Evolutionary conservation across 345 rosid genomes (phyloP).

Genomic region (Populus davidiana): DNA sequence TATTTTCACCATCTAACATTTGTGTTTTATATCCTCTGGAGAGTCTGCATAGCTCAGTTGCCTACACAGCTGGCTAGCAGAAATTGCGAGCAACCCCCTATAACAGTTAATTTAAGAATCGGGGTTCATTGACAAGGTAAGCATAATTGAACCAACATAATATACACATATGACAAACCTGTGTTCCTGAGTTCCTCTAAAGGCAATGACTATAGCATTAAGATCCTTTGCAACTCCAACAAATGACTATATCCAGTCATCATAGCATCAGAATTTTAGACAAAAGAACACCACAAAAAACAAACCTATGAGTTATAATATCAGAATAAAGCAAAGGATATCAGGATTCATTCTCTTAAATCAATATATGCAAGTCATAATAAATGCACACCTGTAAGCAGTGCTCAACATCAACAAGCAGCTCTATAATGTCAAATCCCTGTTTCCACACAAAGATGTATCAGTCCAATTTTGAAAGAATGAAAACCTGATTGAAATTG

Average conservation of each 20-base stretch:
- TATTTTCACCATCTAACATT: background rate
- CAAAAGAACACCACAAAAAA: background rate
- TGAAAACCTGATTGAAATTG: background rate
- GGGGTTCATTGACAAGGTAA: background rate
- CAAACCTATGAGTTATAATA: background rate
- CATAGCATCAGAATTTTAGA: constrained; percentile 6
- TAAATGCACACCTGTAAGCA: constrained; percentile 66
- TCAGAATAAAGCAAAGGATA: background rate
- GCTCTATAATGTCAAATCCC: constrained; percentile 85
- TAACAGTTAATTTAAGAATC: background rate
- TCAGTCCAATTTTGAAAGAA: constrained; percentile 8
- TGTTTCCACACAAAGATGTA: constrained; percentile 27
- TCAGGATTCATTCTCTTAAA: background rate
- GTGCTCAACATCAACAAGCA: constrained; percentile 72
- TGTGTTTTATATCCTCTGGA: background rate
- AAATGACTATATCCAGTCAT: constrained; percentile 48
- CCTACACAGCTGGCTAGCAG: no score
- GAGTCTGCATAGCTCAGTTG: background rate
- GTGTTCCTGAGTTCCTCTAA: constrained; percentile 72
- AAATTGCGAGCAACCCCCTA: background rate
- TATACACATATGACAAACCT: constrained; percentile 31
- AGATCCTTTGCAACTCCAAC: constrained; percentile 68
- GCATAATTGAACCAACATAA: background rate
- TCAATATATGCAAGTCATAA: background rate
- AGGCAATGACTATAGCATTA: constrained; percentile 62